These are phyloP conservation scores for Coccomyxa sp. DNA, from an alignment of 139 green algal species.

Conservation along the genomic window DNA sequence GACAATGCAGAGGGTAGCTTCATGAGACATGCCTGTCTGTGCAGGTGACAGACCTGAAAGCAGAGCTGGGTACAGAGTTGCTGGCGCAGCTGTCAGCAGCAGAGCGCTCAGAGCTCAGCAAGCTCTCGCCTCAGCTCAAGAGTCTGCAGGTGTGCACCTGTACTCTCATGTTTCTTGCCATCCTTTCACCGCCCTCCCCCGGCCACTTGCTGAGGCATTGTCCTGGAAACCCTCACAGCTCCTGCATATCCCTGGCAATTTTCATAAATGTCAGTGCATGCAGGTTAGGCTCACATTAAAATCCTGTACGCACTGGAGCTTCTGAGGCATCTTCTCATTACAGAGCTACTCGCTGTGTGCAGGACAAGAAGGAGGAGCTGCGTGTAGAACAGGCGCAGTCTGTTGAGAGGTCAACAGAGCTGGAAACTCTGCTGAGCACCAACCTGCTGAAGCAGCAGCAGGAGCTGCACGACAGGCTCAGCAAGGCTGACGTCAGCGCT, in stretches of 20 bases:
- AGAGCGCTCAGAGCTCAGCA: conserved; percentile 62
- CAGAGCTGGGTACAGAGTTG: conserved; percentile 62
- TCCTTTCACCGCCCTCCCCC: too few relatives aligned
- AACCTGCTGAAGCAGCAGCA: conserved; percentile 52
- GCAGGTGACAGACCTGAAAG: conserved; percentile 13
- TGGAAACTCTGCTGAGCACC: conserved; percentile 29
- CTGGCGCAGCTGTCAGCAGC: conserved; percentile 43
- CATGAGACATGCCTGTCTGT: not conserved
- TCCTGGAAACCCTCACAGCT: too few relatives aligned
- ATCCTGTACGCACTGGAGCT: too few relatives aligned
- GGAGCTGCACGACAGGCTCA: conserved; percentile 44
- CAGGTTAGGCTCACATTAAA: too few relatives aligned
- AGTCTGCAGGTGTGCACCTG: conserved; percentile 30
- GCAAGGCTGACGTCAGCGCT: conserved; percentile 18
- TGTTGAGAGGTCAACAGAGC: conserved; percentile 25
- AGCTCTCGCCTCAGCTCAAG: conserved; percentile 38
- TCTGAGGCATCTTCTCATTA: too few relatives aligned
- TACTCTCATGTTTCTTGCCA: too few relatives aligned
- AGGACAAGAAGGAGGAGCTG: conserved; percentile 28
- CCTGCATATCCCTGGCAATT: too few relatives aligned
- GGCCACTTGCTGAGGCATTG: too few relatives aligned
- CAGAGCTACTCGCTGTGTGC: conserved; percentile 2
- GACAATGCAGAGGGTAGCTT: too few relatives aligned
- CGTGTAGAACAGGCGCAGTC: conserved; percentile 30
- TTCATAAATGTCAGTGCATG: too few relatives aligned